Percentiles rank a stretch among this genome's conserved stretches.
Evolutionary conservation across 371 early-diverging fungal genomes (phyloP).

Genomic region (Rhizopus arrhizus): DNA sequence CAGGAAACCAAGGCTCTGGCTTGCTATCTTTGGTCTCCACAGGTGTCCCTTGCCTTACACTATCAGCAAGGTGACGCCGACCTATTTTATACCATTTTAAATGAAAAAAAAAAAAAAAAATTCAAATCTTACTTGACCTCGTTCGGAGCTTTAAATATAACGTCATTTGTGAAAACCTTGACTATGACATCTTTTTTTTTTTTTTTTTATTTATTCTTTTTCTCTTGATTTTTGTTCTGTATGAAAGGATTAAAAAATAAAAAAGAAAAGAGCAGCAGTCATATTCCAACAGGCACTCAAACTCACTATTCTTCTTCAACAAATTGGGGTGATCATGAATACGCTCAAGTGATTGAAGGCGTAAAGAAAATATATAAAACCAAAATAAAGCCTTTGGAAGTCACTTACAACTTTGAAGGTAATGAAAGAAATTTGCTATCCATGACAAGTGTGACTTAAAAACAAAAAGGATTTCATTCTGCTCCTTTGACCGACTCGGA

Average conservation of each 20-base stretch:
- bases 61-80: constrained; percentile 44
- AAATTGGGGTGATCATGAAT: constrained; percentile 47
- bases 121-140: neutral
- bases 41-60: constrained; percentile 49
- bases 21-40: constrained; percentile 40
- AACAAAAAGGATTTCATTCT: constrained; percentile 66
- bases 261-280: too few species aligned
- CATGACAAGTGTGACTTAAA: neutral
- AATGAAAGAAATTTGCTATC: neutral
- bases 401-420: constrained; percentile 77
- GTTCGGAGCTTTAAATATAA: neutral
- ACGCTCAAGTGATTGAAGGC: constrained; percentile 61
- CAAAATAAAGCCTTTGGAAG: constrained; percentile 76
- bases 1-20: constrained; percentile 40
- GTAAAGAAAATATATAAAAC: constrained; percentile 69
- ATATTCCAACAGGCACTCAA: neutral
- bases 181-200: too few species aligned
- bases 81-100: constrained; percentile 13
- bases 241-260: too few species aligned
- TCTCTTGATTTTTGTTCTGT: too few species aligned
- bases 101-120: constrained; percentile 24
- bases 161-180: too few species aligned
- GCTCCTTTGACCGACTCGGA: constrained; percentile 77
- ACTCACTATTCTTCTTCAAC: neutral
- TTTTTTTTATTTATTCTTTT: too few species aligned